Conservation (phyloP, 306 rosid genomes). For the Pueraria montana region DNA sequence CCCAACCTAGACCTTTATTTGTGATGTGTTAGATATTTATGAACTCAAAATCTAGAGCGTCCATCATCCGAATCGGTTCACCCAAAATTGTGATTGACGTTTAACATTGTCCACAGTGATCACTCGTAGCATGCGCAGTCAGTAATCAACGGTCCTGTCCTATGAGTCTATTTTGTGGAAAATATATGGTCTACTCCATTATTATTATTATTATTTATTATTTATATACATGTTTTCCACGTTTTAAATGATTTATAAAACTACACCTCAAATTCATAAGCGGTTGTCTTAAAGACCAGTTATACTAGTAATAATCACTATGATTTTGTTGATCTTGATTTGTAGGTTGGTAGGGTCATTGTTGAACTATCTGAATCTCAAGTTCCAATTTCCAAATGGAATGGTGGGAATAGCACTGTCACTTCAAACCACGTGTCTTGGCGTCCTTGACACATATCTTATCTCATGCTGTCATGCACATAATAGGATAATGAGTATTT, state of each 20-base stretch:
- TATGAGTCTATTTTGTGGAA: background rate
- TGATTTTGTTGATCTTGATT: constrained; percentile 11
- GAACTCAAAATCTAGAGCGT: background rate
- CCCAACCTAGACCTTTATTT: no score
- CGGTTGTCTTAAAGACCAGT: background rate
- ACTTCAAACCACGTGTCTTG: background rate
- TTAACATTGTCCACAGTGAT: no score
- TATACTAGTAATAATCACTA: background rate
- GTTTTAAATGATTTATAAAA: background rate
- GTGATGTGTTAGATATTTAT: no score
- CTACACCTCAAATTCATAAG: background rate
- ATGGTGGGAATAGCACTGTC: background rate
- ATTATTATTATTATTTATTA: background rate
- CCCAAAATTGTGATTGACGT: background rate
- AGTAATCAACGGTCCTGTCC: background rate
- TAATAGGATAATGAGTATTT: no score
- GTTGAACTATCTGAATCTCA: background rate
- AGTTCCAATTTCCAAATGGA: background rate
- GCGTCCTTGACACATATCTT: background rate
- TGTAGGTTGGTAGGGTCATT: background rate
- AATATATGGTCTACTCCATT: background rate
- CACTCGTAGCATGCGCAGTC: no score
- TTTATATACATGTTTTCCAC: background rate
- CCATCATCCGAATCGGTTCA: background rate
- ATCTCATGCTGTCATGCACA: background rate